Conservation (phyloP, 257 asterid genomes). For the Capsicum pubescens region DNA sequence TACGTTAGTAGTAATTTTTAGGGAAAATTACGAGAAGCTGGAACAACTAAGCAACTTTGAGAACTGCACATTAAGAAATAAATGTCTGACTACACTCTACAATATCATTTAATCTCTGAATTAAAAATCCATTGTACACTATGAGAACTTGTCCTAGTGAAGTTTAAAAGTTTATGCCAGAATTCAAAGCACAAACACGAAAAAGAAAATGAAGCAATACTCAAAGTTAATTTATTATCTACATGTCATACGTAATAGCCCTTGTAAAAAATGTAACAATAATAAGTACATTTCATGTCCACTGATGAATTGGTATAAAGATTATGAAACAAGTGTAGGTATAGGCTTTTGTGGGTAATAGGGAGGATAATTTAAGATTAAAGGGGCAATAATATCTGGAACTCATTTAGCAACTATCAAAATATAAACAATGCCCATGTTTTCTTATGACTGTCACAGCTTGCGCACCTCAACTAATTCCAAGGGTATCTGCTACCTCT, state of each 20-base stretch:
- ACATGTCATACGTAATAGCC: background rate
- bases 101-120: too few relatives aligned
- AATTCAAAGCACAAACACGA: background rate
- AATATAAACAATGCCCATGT: too few relatives aligned
- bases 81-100: too few relatives aligned
- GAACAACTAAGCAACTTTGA: too few relatives aligned
- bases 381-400: background rate
- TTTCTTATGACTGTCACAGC: too few relatives aligned
- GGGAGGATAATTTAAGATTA: background rate
- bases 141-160: background rate
- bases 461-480: too few relatives aligned
- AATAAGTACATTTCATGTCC: background rate
- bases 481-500: too few relatives aligned
- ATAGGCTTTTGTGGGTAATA: background rate
- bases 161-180: background rate
- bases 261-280: background rate
- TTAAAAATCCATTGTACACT: background rate
- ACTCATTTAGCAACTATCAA: background rate
- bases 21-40: background rate
- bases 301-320: background rate
- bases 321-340: background rate
- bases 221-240: background rate
- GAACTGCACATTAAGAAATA: too few relatives aligned
- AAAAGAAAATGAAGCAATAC: background rate
- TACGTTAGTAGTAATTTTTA: background rate